phyloP scores from a whole-genome alignment of 108 stramenopile genomes.

The Pseudonitzschia delicatissima region DNA sequence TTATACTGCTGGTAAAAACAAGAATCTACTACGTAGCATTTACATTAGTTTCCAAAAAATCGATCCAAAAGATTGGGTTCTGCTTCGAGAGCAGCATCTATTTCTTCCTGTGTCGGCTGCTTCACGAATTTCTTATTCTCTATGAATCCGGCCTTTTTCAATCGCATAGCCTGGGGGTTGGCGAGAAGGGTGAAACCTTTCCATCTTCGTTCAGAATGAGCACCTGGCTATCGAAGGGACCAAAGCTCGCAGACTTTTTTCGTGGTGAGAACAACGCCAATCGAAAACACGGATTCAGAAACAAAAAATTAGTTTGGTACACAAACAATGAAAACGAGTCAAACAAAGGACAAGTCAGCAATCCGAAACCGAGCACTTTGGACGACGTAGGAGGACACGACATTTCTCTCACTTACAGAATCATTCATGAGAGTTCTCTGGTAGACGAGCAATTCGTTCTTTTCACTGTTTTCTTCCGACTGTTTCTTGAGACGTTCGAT shows the following conservation, averaged over 20 bases:
- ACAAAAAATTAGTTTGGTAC: too few species aligned
- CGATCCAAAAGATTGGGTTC: constrained; percentile 12
- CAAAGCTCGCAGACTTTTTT: constrained; percentile 64
- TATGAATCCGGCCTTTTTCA: constrained; percentile 80
- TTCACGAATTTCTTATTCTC: constrained; percentile 72
- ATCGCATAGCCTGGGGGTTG: constrained; percentile 78
- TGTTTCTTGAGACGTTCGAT: constrained; percentile 66
- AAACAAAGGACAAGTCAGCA: neutral
- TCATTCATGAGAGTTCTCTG: constrained; percentile 75
- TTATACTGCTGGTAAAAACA: too few species aligned
- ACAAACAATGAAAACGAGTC: neutral
- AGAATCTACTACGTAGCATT: too few species aligned
- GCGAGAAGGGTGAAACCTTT: constrained; percentile 64
- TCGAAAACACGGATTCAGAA: neutral
- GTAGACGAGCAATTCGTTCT: constrained; percentile 63
- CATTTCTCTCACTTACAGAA: constrained; percentile 32
- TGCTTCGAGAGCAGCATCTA: constrained; percentile 59
- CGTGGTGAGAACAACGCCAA: neutral
- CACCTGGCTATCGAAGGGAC: constrained; percentile 74
- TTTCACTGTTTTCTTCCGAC: constrained; percentile 74
- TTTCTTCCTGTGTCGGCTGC: constrained; percentile 68
- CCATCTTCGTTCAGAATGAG: constrained; percentile 79
- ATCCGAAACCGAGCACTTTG: neutral
- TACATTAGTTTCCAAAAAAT: constrained; percentile 13
- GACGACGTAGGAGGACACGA: neutral